phyloP scores from a whole-genome alignment of 306 rosid species.

The Citrullus amarus region DNA sequence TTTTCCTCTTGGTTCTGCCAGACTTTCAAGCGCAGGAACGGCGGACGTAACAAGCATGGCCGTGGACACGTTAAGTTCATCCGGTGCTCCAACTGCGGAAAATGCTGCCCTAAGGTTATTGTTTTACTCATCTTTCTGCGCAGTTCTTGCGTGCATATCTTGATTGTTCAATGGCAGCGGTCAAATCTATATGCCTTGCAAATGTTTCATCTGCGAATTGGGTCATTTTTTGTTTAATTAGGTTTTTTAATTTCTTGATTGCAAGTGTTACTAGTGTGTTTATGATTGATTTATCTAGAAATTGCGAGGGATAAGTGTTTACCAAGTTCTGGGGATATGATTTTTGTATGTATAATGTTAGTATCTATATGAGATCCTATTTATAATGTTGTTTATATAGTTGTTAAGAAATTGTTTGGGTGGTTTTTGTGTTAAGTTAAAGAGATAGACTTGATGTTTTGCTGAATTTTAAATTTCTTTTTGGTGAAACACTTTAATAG shows the following conservation, averaged over 20 bases:
- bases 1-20: constrained; percentile 6
- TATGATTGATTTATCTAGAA: neutral
- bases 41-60: constrained; percentile 93
- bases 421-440: neutral
- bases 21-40: constrained; percentile 95
- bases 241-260: neutral
- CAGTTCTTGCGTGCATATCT: neutral
- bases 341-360: neutral
- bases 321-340: neutral
- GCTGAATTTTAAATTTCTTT: neutral
- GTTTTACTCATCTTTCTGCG: neutral
- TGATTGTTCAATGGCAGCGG: neutral
- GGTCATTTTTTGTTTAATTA: neutral
- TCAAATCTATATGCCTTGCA: neutral
- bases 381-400: neutral
- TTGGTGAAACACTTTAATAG: neutral
- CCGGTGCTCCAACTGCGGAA: constrained; percentile 88
- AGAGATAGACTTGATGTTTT: neutral
- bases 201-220: neutral
- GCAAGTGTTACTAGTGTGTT: neutral
- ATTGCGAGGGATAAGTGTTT: neutral
- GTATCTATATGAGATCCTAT: too few relatives aligned
- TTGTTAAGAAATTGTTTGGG: neutral
- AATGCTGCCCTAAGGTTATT: constrained; percentile 87
- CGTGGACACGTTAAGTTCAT: constrained; percentile 91